phyloP scores from a whole-genome alignment of 192 early-diverging fungal genomes.

The Backusella macrospora region DNA sequence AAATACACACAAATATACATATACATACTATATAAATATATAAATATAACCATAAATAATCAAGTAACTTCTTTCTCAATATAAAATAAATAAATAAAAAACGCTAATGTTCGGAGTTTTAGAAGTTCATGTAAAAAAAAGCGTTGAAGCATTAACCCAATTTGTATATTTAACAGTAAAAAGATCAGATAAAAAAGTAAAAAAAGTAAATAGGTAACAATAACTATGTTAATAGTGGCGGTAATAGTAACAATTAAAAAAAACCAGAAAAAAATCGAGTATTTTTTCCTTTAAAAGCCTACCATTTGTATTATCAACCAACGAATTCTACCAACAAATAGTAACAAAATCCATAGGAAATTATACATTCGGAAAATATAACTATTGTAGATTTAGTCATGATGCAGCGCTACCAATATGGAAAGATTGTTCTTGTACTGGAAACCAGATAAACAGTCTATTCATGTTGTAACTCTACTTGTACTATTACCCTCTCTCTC shows the following conservation, averaged over 20 bases:
- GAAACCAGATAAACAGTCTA: no score
- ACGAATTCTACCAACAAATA: neutral
- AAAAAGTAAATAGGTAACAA: neutral
- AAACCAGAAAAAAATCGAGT: neutral
- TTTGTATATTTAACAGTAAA: neutral
- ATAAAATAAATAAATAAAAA: neutral
- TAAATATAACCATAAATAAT: neutral
- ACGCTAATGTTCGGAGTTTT: neutral
- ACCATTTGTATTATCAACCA: neutral
- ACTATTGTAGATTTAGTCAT: slow-evolving; percentile 1
- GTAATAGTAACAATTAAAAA: neutral
- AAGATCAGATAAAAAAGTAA: neutral
- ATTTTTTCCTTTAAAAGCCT: slow-evolving; percentile 2
- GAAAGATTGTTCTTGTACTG: neutral
- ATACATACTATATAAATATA: neutral
- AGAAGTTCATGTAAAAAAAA: neutral
- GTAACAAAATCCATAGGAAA: neutral
- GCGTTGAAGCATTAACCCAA: neutral
- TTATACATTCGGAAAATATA: slow-evolving; percentile 7
- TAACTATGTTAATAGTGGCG: neutral
- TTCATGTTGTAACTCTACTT: no score
- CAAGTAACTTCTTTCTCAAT: neutral
- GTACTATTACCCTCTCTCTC: no score
- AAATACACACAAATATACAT: neutral
- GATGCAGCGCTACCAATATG: neutral